Evolutionary conservation across 23 red algal species (phyloP), one percentile per base, ranked within the genome.

Genomic region (Agarophyton chilense): DNA sequence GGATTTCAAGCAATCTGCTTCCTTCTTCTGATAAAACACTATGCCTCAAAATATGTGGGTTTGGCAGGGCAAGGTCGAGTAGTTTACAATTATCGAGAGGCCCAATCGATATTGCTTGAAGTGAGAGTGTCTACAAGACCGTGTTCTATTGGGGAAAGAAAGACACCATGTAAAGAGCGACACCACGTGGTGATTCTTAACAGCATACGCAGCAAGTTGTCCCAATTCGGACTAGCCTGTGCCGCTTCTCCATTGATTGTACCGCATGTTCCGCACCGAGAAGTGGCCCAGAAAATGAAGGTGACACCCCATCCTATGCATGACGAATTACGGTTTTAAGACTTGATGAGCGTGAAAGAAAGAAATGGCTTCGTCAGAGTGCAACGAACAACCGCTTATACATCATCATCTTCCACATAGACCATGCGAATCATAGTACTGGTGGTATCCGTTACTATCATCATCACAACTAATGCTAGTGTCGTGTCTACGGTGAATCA

Each of bases 241-340:
- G 17, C 9, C 31, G 35, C 10, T 5, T 18, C 26, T 29, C 56
- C 10, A 21, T 1, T 25, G 26, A 29, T 65, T 65, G 29, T 31
- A 11, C 60, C 60, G 11, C 60, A 65, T 33, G 60, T 14, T 65
- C 9, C 60, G 16, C 60, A 18, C 29, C 29, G 31, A 33, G 60
- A 65, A 17, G 60, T 36, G 60, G 60, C 60, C 60, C 60, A 4
- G 60, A 65, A 65, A 36, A n/a, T n/a, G n/a, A n/a, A n/a, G n/a
- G n/a, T n/a, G n/a, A n/a, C n/a, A n/a, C n/a, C n/a, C n/a, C n/a
- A n/a, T n/a, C n/a, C n/a, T n/a, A n/a, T n/a, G n/a, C n/a, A n/a
- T n/a, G n/a, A n/a, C n/a, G n/a, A n/a, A n/a, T n/a, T n/a, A n/a
- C n/a, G n/a, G n/a, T n/a, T n/a, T n/a, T n/a, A n/a, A n/a, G n/a